Conservation (phyloP, 1,284 basidiomycete species). For the Porodaedalea pini region DNA sequence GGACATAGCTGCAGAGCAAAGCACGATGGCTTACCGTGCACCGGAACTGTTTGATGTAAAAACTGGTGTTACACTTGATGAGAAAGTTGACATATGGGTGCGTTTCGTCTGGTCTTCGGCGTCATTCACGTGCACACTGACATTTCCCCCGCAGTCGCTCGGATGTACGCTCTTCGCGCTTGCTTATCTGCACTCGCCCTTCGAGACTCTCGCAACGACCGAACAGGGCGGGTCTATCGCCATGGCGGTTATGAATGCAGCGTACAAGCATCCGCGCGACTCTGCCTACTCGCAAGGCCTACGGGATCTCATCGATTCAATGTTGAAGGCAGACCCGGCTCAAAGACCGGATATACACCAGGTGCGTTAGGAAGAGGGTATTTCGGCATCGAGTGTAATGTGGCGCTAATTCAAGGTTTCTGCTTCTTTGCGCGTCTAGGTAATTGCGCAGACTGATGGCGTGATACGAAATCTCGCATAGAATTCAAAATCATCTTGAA, state of each 20-base stretch:
- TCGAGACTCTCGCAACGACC: slow-evolving; percentile 83
- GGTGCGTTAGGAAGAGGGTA: slow-evolving; percentile 39
- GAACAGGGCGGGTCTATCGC: slow-evolving; percentile 90
- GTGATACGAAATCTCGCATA: slow-evolving; percentile 58
- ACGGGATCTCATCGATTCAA: slow-evolving; percentile 75
- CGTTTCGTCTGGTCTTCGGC: slow-evolving; percentile 25
- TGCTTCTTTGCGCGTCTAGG: slow-evolving; percentile 39
- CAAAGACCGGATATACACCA: slow-evolving; percentile 82
- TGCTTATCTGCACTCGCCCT: slow-evolving; percentile 90
- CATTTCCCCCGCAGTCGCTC: slow-evolving; percentile 59
- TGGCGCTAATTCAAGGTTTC: background rate
- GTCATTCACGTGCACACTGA: background rate
- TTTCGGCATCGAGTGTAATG: background rate
- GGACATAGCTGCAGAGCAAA: slow-evolving; percentile 93
- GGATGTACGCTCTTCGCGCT: slow-evolving; percentile 90
- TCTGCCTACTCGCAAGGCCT: slow-evolving; percentile 80
- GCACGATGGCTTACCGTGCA: slow-evolving; percentile 94
- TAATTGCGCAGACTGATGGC: slow-evolving; percentile 65
- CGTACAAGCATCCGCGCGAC: slow-evolving; percentile 77
- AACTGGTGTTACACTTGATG: slow-evolving; percentile 81
- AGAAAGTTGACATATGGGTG: slow-evolving; percentile 96
- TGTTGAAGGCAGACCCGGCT: slow-evolving; percentile 77
- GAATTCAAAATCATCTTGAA: slow-evolving; percentile 14
- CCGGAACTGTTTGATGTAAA: slow-evolving; percentile 96
- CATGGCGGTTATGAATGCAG: slow-evolving; percentile 90